Evolutionary conservation across 148 eudicot species (phyloP), one percentile per base, ranked within the genome.

Genomic region (Polygonum maritimum): DNA sequence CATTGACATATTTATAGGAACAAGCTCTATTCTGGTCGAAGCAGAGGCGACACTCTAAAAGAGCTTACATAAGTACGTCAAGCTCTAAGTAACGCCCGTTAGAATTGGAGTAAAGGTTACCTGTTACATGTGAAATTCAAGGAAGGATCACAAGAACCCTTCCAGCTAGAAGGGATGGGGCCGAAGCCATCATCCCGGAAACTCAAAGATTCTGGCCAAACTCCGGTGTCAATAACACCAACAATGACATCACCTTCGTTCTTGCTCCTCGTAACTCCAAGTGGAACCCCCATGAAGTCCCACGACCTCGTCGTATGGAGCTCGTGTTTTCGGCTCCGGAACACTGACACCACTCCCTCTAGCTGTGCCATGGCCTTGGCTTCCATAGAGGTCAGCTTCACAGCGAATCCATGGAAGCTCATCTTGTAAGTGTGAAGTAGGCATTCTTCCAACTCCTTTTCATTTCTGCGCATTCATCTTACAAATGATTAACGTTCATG

Each of bases 301-400:
- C 95, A 90, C 0, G 95, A 90, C 69, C 89, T 85, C 52, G 92
- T 90, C 8, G 95, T 90, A 15, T 81, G 84, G 74, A 80, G 86
- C 9, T 81, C 52, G n/a, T 82, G 81, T 19, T 62, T 85, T 80
- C 45, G 77, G 41, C 88, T 84, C 3, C 84, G 86, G 47, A 89
- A 88, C 9, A 84, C 83, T 12, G 91, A 84, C 21, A 85, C 79
- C 3, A 89, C 91, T 55, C 73, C 87, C 14, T 84, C 79, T 75
- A 62, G 52, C 15, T 62, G 89, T 89, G 81, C 57, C 47, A 84
- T 35, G 13, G 67, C 80, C 26, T 81, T 35, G 22, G 51, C 49
- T 72, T 86, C 85, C 38, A 76, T 67, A 0, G 44, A 21, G 4
- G 85, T 80, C 9, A 86, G 85, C 69, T 76, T 41, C 39, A 86